phyloP scores from a whole-genome alignment of 1,284 basidiomycete genomes.

The Ustilago crameri region DNA sequence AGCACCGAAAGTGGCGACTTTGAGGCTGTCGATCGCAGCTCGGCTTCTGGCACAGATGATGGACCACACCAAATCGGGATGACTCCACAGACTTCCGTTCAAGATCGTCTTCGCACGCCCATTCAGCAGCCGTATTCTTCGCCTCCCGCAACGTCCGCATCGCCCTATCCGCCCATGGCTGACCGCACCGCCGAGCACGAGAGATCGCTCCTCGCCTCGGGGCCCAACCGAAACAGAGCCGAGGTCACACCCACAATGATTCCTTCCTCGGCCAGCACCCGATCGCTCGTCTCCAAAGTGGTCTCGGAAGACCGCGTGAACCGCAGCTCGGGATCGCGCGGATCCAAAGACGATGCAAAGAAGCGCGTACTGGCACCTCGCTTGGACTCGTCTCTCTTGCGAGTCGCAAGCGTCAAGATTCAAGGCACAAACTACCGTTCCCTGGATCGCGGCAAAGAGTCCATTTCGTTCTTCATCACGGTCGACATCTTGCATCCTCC shows the following conservation, averaged over 20 bases:
- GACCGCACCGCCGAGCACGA: slow-evolving; percentile 35
- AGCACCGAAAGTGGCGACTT: slow-evolving; percentile 44
- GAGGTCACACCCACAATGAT: slow-evolving; percentile 39
- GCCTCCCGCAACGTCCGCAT: slow-evolving; percentile 21
- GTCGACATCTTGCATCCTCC: slow-evolving; percentile 59
- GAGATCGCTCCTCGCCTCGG: slow-evolving; percentile 40
- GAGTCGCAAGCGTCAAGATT: slow-evolving; percentile 59
- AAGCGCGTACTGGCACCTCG: slow-evolving; percentile 46
- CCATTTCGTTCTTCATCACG: slow-evolving; percentile 80
- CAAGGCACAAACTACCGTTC: slow-evolving; percentile 77
- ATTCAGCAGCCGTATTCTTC: slow-evolving; percentile 20
- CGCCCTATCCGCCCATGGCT: slow-evolving; percentile 17
- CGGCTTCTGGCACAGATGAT: slow-evolving; percentile 46
- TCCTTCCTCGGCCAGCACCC: slow-evolving; percentile 42
- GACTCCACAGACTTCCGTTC: slow-evolving; percentile 8
- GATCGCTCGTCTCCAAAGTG: slow-evolving; percentile 35
- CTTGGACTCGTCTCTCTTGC: slow-evolving; percentile 57
- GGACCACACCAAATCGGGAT: slow-evolving; percentile 12
- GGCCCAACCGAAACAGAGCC: slow-evolving; percentile 41
- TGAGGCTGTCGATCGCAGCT: slow-evolving; percentile 49
- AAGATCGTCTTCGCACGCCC: slow-evolving; percentile 20
- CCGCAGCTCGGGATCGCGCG: slow-evolving; percentile 23
- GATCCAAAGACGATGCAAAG: slow-evolving; percentile 29
- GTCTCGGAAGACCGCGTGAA: slow-evolving; percentile 28
- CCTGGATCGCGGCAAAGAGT: slow-evolving; percentile 87